Evolutionary conservation across 75 land plant genomes (phyloP).

Genomic region (Picea sitchensis): DNA sequence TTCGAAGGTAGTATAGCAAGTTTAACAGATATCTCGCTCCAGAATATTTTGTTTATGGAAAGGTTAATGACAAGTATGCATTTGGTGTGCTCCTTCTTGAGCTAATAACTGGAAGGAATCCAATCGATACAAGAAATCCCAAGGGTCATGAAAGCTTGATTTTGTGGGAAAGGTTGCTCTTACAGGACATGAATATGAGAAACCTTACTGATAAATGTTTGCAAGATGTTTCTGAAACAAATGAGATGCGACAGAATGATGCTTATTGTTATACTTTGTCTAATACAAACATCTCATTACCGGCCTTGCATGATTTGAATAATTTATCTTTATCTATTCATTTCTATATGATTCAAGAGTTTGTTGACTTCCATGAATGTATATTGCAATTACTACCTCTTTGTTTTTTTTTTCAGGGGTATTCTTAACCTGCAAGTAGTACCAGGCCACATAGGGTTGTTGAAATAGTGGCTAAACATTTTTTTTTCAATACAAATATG

Average conservation of each 20-base stretch:
- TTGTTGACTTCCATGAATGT: too few species aligned
- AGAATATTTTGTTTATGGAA: slow-evolving; percentile 85
- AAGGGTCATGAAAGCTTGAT: slow-evolving; percentile 81
- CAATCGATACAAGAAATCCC: slow-evolving; percentile 53
- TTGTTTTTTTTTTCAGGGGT: too few species aligned
- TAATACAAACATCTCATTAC: slow-evolving; percentile 49
- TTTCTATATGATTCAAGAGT: too few species aligned
- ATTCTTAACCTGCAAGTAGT: too few species aligned
- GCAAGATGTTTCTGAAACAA: slow-evolving; percentile 26
- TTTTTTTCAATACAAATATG: too few species aligned
- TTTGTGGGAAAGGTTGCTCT: slow-evolving; percentile 71
- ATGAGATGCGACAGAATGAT: slow-evolving; percentile 62
- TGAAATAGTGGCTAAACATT: too few species aligned
- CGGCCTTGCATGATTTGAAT: slow-evolving; percentile 59
- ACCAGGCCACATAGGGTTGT: too few species aligned
- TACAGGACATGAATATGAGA: slow-evolving; percentile 32
- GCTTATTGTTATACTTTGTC: slow-evolving; percentile 68
- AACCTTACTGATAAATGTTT: slow-evolving; percentile 53
- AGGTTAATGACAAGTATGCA: slow-evolving; percentile 77
- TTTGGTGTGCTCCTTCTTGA: slow-evolving; percentile 93
- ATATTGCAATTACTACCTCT: too few species aligned
- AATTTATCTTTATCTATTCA: too few species aligned
- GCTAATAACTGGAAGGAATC: slow-evolving; percentile 69
- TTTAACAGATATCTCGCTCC: slow-evolving; percentile 82
- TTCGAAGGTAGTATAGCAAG: too few species aligned